Base-by-base conservation (phyloP, 225 moss, liverwort and hornwort genomes). In the Pleurozium schreberi region DNA sequence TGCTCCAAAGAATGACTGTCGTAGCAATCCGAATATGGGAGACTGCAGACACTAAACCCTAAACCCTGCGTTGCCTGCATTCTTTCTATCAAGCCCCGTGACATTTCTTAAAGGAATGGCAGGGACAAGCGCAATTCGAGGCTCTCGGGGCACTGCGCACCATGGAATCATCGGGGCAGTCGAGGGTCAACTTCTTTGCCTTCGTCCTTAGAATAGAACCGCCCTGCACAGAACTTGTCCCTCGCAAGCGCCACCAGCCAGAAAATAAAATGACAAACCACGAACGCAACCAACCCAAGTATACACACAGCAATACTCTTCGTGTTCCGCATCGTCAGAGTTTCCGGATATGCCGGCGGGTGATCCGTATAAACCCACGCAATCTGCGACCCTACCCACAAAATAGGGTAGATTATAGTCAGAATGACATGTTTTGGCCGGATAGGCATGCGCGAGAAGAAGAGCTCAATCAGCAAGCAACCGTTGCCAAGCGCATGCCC, bases 381-480 rank as follows among this genome's bases (percentile, higher is more conserved):
- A 59, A 92, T 9, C 43, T 92, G 92, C 50, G 92, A 92, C 14
- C 64, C 73, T 17, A 91, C 73, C 92, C 92, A 92, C 40, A 91
- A 42, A 15, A 88, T 82, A 5, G 92, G 92, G n/a, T 89, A 92
- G 55, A 91, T 79, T 28, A 91, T 45, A 18, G 92, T 92, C 27
- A 92, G 62, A 38, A 91, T 42, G 14, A 92, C 91, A n/a, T 92
- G 92, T 16, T 89, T 87, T 0, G 92, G 91, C 4, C 92, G 91
- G 76, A 92, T 92, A 26, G 92, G 92, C 79, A 92, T 64, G 18
- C 92, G 91, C 18, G 92, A 92, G 89, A 92, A 87, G 78, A 89
- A 78, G 20, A 92, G 89, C 86, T 92, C 91, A 17, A 91, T 18
- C 27, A 92, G 50, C 60, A 91, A 73, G 79, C 75, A 69, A 9